These are phyloP conservation scores for Ophiostoma himal-ulmi DNA, from an alignment of 2,329 filamentous ascomycete species.

Conservation along the genomic window DNA sequence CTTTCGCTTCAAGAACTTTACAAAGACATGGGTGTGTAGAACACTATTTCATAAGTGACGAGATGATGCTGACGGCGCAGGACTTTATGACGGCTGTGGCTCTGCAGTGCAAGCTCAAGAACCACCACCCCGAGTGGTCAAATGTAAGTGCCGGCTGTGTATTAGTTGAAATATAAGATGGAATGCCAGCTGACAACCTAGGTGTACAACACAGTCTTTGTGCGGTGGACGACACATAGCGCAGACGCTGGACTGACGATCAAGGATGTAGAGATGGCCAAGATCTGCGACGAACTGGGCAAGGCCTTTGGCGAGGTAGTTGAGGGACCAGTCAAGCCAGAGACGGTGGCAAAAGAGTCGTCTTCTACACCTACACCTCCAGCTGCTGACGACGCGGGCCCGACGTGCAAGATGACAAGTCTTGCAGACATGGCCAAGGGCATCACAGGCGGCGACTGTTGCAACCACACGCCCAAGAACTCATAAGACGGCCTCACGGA, in stretches of 20 bases:
- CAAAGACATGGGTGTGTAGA: conserved; percentile 56
- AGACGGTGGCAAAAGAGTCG: neutral
- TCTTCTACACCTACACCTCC: neutral
- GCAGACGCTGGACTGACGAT: conserved; percentile 51
- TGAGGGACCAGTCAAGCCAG: neutral
- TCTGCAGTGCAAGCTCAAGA: conserved; percentile 59
- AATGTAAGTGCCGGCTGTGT: conserved; percentile 37
- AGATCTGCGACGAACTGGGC: conserved; percentile 56
- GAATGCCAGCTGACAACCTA: neutral
- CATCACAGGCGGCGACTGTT: conserved; percentile 50
- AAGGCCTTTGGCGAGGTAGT: conserved; percentile 49
- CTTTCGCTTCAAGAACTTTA: conserved; percentile 60
- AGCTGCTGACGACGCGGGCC: neutral
- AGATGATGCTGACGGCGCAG: conserved; percentile 35
- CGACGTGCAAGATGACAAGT: conserved; percentile 36
- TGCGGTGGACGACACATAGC: conserved; percentile 68
- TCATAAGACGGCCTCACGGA: neutral
- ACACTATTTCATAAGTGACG: neutral
- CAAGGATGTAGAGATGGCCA: conserved; percentile 58
- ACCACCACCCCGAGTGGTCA: conserved; percentile 72
- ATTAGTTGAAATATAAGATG: neutral
- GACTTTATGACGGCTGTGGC: conserved; percentile 71
- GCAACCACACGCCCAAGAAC: conserved; percentile 38
- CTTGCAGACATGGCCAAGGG: conserved; percentile 44
- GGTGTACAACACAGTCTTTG: conserved; percentile 64